Evolutionary conservation across 768 basidiomycete species (phyloP).

Genomic region (Boletus insuetus): DNA sequence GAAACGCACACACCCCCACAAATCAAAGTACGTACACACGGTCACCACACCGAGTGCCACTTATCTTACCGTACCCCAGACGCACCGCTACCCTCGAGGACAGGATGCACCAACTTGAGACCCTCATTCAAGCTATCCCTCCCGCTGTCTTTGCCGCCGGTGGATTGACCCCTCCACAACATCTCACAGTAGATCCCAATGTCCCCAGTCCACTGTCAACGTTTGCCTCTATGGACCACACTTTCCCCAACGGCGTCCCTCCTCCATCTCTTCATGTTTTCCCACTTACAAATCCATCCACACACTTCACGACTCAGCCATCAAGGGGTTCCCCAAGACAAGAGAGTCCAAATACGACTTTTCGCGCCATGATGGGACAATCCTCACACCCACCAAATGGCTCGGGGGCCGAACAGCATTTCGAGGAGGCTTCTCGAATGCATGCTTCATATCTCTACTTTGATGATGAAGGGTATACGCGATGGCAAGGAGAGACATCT

Average conservation of each 20-base stretch:
- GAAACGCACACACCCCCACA: constrained; percentile 82
- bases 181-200: constrained; percentile 34
- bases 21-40: constrained; percentile 68
- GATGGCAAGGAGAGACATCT: constrained; percentile 93
- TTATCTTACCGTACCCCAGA: constrained; percentile 34
- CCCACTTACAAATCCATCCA: constrained; percentile 79
- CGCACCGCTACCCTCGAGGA: constrained; percentile 83
- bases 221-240: constrained; percentile 39
- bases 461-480: constrained; percentile 82
- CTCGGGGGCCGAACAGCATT: constrained; percentile 40
- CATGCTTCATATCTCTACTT: constrained; percentile 82
- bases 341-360: constrained; percentile 42
- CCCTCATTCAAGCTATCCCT: constrained; percentile 80
- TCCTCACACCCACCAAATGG: constrained; percentile 27
- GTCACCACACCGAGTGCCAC: constrained; percentile 2
- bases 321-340: constrained; percentile 43
- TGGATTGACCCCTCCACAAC: constrained; percentile 36
- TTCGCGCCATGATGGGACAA: constrained; percentile 41
- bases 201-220: constrained; percentile 34
- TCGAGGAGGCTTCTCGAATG: constrained; percentile 60
- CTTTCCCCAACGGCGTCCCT: constrained; percentile 59
- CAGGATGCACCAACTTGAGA: constrained; percentile 85
- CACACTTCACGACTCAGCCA: constrained; percentile 59
- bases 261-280: constrained; percentile 76
- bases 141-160: constrained; percentile 73